phyloP scores from a whole-genome alignment of 306 rosid genomes.

The Datisca glomerata region DNA sequence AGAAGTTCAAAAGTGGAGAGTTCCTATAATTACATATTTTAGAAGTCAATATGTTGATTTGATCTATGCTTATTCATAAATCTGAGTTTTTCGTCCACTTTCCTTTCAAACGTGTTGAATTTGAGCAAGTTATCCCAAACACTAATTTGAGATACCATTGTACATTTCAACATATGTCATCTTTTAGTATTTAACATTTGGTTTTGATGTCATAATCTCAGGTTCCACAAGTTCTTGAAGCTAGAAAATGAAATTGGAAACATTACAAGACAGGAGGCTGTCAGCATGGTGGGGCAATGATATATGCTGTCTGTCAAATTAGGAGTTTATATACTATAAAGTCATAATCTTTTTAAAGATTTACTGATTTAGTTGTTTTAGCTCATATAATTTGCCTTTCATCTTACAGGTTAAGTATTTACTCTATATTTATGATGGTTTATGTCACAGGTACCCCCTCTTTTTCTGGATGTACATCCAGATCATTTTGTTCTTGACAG shows the following conservation, averaged over 20 bases:
- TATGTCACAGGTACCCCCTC: constrained; percentile 84
- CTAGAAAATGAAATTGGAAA: constrained; percentile 98
- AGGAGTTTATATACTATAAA: no score
- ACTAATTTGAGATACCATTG: no score
- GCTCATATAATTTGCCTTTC: constrained; percentile 8
- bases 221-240: constrained; percentile 95
- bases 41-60: no score
- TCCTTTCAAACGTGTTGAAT: no score
- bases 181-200: not conserved
- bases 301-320: no score
- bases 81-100: no score
- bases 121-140: no score
- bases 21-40: no score
- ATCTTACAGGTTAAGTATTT: constrained; percentile 1
- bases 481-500: constrained; percentile 87
- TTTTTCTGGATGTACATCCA: constrained; percentile 78
- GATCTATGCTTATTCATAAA: no score
- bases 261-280: constrained; percentile 99
- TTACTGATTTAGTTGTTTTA: constrained; percentile 1
- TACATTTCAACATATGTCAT: no score
- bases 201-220: constrained; percentile 21
- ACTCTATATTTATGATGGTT: constrained; percentile 8
- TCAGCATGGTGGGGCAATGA: constrained; percentile 79
- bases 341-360: not conserved
- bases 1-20: no score